A percentile compares a stretch with the other conserved stretches of the same genome.
Conservation (phyloP, 257 asterid genomes). For the Avicennia marina region DNA sequence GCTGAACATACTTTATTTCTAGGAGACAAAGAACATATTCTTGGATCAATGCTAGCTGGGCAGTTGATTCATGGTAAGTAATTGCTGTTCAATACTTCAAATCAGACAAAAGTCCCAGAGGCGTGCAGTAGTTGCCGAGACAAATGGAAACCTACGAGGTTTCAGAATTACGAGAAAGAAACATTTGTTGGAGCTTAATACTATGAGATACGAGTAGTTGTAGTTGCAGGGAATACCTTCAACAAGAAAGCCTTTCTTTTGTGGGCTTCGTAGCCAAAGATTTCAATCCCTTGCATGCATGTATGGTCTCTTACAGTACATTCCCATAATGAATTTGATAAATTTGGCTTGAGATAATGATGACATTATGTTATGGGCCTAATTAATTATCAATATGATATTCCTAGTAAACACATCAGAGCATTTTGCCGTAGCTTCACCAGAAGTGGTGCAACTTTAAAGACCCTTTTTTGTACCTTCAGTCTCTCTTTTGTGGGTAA, state of each 20-base stretch:
- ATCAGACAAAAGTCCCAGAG: not conserved
- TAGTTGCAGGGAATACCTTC: too few relatives aligned
- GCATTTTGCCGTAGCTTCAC: constrained; percentile 12
- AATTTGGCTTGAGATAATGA: constrained; percentile 24
- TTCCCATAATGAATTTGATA: too few relatives aligned
- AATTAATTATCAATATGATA: constrained; percentile 23
- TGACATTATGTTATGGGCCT: constrained; percentile 23
- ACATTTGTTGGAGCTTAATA: too few relatives aligned
- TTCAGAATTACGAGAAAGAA: too few relatives aligned
- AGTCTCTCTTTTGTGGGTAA: constrained; percentile 21
- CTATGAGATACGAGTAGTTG: too few relatives aligned
- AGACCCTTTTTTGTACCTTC: not conserved
- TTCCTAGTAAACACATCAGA: constrained; percentile 27
- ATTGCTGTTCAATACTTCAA: not conserved
- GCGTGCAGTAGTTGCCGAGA: too few relatives aligned
- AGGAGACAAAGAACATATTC: constrained; percentile 19
- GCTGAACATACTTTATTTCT: not conserved
- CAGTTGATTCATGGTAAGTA: not conserved
- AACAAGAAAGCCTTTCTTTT: too few relatives aligned
- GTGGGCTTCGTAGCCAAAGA: not conserved
- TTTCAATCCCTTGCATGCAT: not conserved
- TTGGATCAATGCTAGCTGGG: not conserved
- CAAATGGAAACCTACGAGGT: too few relatives aligned
- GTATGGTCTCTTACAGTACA: too few relatives aligned
- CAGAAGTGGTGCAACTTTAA: constrained; percentile 19